These are phyloP conservation scores for Pseudophaeomoniella oleicola DNA, from an alignment of 2,329 filamentous ascomycete species.

Conservation along the genomic window DNA sequence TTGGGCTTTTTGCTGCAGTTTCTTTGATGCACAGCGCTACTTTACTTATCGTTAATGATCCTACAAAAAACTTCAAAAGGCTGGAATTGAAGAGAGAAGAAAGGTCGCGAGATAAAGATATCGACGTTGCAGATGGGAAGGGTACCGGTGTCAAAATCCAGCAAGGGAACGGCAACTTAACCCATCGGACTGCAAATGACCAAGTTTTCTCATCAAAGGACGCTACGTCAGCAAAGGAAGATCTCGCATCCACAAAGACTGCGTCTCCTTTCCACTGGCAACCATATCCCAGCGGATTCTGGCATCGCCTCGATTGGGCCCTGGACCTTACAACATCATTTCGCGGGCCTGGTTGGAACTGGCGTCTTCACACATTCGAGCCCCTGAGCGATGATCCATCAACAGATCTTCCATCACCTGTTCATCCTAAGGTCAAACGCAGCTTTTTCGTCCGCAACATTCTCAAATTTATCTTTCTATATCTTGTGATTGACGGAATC, in stretches of 20 bases:
- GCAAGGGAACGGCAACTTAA: slow-evolving; percentile 1
- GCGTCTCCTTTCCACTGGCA: slow-evolving; percentile 34
- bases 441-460: slow-evolving; percentile 24
- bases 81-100: slow-evolving; percentile 28
- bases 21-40: slow-evolving; percentile 37
- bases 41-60: slow-evolving; percentile 40
- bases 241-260: slow-evolving; percentile 4
- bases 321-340: slow-evolving; percentile 42
- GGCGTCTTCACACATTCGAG: slow-evolving; percentile 33
- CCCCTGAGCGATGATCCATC: slow-evolving; percentile 4
- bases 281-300: slow-evolving; percentile 33
- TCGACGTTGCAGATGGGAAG: slow-evolving; percentile 1
- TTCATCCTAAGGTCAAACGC: not conserved
- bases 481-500: slow-evolving; percentile 54
- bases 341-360: slow-evolving; percentile 46
- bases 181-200: not conserved
- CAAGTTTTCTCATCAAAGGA: not conserved
- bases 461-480: slow-evolving; percentile 37
- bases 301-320: slow-evolving; percentile 43
- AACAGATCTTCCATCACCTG: not conserved
- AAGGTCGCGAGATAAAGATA: slow-evolving; percentile 1
- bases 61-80: slow-evolving; percentile 38
- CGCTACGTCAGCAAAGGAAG: slow-evolving; percentile 2
- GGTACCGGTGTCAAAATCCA: slow-evolving; percentile 1
- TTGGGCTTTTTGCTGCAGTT: slow-evolving; percentile 41